Base-by-base conservation (phyloP, 805 yeast species). In the Komagataella pastoris region DNA sequence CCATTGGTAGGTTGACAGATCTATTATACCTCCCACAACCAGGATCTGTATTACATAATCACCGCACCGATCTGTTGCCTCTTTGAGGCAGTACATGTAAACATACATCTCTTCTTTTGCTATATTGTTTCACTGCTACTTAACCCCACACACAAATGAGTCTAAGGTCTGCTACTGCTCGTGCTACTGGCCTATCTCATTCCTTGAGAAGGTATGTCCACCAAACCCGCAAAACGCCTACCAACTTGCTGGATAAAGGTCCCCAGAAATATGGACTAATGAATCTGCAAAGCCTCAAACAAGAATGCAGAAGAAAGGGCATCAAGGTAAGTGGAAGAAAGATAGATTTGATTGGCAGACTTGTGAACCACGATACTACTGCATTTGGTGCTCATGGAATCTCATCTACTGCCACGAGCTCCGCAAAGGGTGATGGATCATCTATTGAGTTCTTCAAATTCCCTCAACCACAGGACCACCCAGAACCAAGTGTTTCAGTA, bases 291-390 rank as follows among this genome's bases (percentile, higher is more conserved):
- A 70, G 77, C 1, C 69, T 83, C 56, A 80, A 77, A 59, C 62
- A 61, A 50, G 87, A 82, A 60, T 80, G 87, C 61, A 75, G 76
- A 52, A 68, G 66, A 52, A 72, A 83, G 54, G 85, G 86, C 0
- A 62, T 83, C 54, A 79, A 75, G 57, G 74, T 81, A 0, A 66
- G 78, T n/a, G 89, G 89, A 12, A 71, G 72, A 49, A 83, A 83
- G 59, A 63, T 73, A 7, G 87, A 83, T 30, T 65, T 83, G 21
- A 70, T 81, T 23, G 69, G 67, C 53, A 59, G 72, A 55, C 53
- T 68, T 47, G 49, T 57, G 7, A 56, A 56, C 43, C 18, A 17
- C 47, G 58, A 56, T 17, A 47, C 23, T 4, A 17, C 51, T 7
- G 44, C 23, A 4, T n/a, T 24, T 18, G 53, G 40, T 18, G 44